These are phyloP conservation scores for Themeda triandra DNA, from an alignment of 176 grass and related monocot genomes.

Conservation along the genomic window DNA sequence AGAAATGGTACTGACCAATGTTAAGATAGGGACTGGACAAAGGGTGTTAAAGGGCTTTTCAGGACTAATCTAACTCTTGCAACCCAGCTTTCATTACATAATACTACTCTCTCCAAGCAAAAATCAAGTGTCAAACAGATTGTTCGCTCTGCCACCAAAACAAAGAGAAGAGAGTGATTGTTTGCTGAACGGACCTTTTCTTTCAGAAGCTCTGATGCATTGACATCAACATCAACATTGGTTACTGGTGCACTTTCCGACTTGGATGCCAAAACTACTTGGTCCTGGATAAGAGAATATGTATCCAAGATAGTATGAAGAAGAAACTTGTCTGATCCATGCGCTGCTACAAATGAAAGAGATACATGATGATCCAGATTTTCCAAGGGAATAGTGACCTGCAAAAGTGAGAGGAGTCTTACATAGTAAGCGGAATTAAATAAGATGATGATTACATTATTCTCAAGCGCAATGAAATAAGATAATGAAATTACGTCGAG, in stretches of 20 bases:
- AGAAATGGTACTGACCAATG: not conserved
- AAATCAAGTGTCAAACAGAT: conserved; percentile 14
- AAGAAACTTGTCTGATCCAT: conserved; percentile 86
- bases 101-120: not conserved
- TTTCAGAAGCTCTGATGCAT: conserved; percentile 75
- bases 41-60: not conserved
- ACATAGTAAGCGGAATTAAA: not conserved
- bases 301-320: conserved; percentile 60
- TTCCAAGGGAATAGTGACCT: conserved; percentile 75
- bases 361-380: conserved; percentile 71
- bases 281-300: conserved; percentile 73
- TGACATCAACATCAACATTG: conserved; percentile 41
- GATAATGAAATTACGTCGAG: conserved; percentile 6
- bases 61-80: not conserved
- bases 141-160: not conserved
- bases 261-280: conserved; percentile 69
- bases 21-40: not conserved
- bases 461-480: conserved; percentile 1
- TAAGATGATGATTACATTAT: not conserved
- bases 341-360: conserved; percentile 82
- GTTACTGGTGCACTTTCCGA: conserved; percentile 42
- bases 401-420: conserved; percentile 38
- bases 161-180: not conserved
- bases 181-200: conserved; percentile 67
- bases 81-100: not conserved